Percentiles rank a stretch among this genome's conserved stretches.
These are phyloP conservation scores for Ogataea chonburiensis DNA, from an alignment of 805 yeast genomes.

Conservation along the genomic window DNA sequence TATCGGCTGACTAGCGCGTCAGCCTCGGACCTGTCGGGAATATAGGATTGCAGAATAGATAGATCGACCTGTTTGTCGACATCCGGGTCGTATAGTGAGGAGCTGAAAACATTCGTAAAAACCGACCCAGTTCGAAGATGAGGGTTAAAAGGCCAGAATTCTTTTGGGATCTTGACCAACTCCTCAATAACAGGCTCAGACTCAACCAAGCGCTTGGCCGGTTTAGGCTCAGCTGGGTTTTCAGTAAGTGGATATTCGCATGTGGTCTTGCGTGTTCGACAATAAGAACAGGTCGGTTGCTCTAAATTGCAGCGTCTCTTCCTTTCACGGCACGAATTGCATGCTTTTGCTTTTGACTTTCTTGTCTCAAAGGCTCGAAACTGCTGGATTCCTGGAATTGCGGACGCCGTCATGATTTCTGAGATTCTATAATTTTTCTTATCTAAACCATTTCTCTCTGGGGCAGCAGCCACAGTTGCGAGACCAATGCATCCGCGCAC, in stretches of 20 bases:
- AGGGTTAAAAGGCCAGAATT: slow-evolving; percentile 16
- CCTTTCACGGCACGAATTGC: slow-evolving; percentile 58
- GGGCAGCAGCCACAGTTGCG: too few relatives aligned
- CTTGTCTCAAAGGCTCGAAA: slow-evolving; percentile 13
- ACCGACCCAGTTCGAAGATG: slow-evolving; percentile 21
- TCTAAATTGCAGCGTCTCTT: slow-evolving; percentile 63
- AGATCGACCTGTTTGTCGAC: slow-evolving; percentile 27
- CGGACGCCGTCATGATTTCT: slow-evolving; percentile 1
- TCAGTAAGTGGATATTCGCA: slow-evolving; percentile 55
- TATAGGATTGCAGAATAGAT: slow-evolving; percentile 35
- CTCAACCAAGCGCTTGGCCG: too few relatives aligned
- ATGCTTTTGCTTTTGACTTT: slow-evolving; percentile 26
- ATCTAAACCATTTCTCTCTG: too few relatives aligned
- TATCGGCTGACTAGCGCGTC: slow-evolving; percentile 48
- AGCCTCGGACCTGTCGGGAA: slow-evolving; percentile 48
- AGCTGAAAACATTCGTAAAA: slow-evolving; percentile 29
- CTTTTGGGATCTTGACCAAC: slow-evolving; percentile 1
- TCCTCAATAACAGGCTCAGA: background rate
- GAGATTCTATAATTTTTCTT: too few relatives aligned
- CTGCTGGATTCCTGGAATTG: slow-evolving; percentile 18
- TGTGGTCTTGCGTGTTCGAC: slow-evolving; percentile 44
- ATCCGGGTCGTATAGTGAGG: slow-evolving; percentile 16
- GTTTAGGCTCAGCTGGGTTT: slow-evolving; percentile 13
- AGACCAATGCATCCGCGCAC: too few relatives aligned
- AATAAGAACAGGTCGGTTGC: slow-evolving; percentile 55